Conservation (phyloP, 345 rosid species). For the Syzygium jambos region DNA sequence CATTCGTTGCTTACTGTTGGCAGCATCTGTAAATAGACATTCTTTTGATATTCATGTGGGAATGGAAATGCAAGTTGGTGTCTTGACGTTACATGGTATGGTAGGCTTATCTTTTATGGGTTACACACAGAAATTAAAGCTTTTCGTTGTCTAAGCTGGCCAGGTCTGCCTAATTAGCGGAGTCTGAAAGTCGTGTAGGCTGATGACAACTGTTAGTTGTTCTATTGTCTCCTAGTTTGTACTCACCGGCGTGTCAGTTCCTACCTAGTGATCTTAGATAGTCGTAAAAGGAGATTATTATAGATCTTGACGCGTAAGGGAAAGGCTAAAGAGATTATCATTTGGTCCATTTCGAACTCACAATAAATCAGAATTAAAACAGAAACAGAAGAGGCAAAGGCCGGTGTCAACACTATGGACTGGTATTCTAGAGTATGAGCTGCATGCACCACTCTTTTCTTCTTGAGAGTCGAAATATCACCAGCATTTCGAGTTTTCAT, state of each 20-base stretch:
- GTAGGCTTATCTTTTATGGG: not conserved
- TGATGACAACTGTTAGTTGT: not conserved
- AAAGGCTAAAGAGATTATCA: not conserved
- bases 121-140: not conserved
- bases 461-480: not conserved
- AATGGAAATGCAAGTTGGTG: not conserved
- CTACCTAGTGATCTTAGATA: not conserved
- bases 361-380: not conserved
- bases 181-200: not conserved
- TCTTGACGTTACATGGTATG: not conserved
- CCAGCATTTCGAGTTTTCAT: not conserved
- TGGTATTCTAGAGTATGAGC: not conserved
- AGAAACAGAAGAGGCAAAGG: not conserved
- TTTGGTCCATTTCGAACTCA: not conserved
- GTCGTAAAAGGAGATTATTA: not conserved
- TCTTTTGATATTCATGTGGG: not conserved
- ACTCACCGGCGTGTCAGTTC: not conserved
- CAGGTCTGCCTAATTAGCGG: not conserved
- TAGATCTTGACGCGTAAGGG: not conserved
- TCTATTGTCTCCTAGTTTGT: not conserved
- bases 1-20: not conserved
- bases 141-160: not conserved
- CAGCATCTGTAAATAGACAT: constrained; percentile 1
- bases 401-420: not conserved
- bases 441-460: not conserved